phyloP scores from a whole-genome alignment of 331 rosid species.

The Rhamnella rubrinervis region DNA sequence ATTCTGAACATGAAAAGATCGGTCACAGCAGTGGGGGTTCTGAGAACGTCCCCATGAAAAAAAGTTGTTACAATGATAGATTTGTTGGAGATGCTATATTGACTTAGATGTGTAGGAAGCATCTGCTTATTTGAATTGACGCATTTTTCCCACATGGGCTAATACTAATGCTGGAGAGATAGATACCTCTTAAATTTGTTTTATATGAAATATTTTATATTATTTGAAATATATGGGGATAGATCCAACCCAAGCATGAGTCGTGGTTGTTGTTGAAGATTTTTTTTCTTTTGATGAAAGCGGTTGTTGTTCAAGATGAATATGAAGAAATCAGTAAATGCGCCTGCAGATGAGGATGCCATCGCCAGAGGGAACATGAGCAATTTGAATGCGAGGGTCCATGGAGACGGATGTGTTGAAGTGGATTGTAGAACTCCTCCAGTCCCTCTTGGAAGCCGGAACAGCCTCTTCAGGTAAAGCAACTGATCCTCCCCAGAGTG shows the following conservation, averaged over 20 bases:
- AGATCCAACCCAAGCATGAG: no score
- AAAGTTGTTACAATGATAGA: no score
- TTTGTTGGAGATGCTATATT: not conserved
- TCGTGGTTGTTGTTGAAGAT: no score
- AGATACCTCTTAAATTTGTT: not conserved
- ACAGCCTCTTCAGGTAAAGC: conserved; percentile 15
- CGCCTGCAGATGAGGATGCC: conserved; percentile 34
- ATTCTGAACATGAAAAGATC: no score
- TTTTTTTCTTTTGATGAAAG: no score
- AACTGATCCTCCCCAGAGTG: conserved; percentile 40
- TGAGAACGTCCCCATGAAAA: no score
- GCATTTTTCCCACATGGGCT: not conserved
- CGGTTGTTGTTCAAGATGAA: no score
- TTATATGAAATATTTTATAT: no score
- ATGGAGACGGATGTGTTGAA: conserved; percentile 23
- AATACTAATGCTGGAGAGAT: no score
- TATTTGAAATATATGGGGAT: no score
- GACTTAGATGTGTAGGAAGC: conserved; percentile 1
- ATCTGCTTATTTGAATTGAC: no score
- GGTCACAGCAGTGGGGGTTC: no score
- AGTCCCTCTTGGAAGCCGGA: conserved; percentile 3
- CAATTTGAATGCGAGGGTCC: conserved; percentile 27
- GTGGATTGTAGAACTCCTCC: conserved; percentile 6
- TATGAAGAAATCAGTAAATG: conserved; percentile 9
- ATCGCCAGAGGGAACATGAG: conserved; percentile 29